Conservation (phyloP, 305 asterid species). For the Caryopteris hybrid region DNA sequence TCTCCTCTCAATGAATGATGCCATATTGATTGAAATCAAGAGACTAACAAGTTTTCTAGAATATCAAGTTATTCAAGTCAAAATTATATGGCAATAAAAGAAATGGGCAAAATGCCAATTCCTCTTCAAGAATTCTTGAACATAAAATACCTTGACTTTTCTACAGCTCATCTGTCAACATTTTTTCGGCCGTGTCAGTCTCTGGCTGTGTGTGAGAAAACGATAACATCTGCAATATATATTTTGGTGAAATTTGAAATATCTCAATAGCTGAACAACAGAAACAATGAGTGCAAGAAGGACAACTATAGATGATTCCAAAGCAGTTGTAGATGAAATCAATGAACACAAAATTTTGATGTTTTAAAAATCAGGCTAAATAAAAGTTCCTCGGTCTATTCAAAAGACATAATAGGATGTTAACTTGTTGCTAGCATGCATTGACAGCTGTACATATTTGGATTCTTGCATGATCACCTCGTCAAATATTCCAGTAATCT, state of each 20-base stretch:
- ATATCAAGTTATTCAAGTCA: background rate
- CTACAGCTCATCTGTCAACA: background rate
- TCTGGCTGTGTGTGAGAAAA: background rate
- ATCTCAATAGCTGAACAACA: background rate
- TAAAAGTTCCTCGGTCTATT: background rate
- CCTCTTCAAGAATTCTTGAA: background rate
- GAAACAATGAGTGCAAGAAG: conserved; percentile 10
- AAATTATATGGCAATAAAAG: background rate
- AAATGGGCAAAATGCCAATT: background rate
- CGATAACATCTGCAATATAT: background rate
- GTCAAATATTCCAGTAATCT: background rate
- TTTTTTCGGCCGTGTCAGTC: background rate
- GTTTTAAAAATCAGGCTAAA: background rate
- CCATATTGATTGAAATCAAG: conserved; percentile 20
- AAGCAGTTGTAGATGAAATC: conserved; percentile 25
- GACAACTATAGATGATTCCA: conserved; percentile 14
- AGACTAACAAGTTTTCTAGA: background rate
- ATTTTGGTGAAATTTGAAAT: background rate
- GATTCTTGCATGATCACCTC: background rate
- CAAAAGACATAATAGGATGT: background rate
- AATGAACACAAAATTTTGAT: conserved; percentile 9
- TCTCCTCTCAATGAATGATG: conserved; percentile 19
- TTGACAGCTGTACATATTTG: background rate
- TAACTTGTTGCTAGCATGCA: background rate
- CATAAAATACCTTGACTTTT: background rate